Evolutionary conservation across 2,329 filamentous ascomycete genomes (phyloP).

Genomic region (Pyrenochaeta sp.): DNA sequence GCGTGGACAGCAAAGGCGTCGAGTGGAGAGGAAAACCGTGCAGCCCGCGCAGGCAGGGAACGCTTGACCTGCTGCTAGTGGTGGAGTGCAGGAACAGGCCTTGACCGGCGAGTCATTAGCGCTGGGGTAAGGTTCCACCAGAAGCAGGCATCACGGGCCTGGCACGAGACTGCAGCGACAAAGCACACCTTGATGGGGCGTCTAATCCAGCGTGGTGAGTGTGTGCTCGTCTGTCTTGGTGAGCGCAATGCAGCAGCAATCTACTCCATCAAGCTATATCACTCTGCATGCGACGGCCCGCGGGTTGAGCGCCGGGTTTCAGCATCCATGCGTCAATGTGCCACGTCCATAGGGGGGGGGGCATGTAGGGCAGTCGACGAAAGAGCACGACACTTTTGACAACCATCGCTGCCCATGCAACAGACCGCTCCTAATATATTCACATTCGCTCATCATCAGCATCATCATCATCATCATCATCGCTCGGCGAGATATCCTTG

Average conservation of each 20-base stretch:
- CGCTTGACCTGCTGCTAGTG: constrained; percentile 6
- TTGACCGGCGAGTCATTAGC: constrained; percentile 15
- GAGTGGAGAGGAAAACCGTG: constrained; percentile 12
- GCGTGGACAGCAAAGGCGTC: constrained; percentile 20
- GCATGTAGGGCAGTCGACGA: background rate
- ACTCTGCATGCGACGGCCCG: constrained; percentile 1
- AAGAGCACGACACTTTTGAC: background rate
- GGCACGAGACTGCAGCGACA: too few species aligned
- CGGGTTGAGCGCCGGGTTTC: background rate
- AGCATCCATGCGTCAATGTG: background rate
- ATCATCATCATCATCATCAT: background rate
- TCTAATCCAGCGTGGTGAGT: too few species aligned
- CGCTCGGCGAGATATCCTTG: background rate
- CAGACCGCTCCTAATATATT: too few species aligned
- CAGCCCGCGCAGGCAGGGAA: constrained; percentile 1
- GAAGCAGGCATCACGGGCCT: constrained; percentile 4
- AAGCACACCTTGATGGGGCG: too few species aligned
- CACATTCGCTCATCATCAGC: background rate
- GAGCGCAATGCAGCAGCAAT: constrained; percentile 6
- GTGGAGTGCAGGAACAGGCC: background rate
- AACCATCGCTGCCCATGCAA: too few species aligned
- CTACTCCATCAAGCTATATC: constrained; percentile 5
- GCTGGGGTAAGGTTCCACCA: constrained; percentile 23
- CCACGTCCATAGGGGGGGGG: background rate
- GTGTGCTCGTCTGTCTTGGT: too few species aligned